phyloP scores from a whole-genome alignment of 2,329 filamentous ascomycete genomes.

The Colletotrichum cereale region DNA sequence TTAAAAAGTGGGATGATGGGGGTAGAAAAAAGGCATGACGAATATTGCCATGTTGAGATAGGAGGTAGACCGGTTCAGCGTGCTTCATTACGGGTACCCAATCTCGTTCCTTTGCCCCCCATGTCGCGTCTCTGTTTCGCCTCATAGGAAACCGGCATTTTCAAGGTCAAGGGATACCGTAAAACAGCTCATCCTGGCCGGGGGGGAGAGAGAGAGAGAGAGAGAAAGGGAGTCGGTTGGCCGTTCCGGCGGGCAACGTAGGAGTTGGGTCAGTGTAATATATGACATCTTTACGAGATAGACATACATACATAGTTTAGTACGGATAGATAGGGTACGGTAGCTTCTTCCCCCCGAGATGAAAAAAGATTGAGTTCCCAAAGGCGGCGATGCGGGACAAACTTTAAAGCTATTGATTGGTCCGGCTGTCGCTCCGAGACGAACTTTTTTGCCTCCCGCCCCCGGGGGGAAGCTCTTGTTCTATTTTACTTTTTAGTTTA shows the following conservation, averaged over 20 bases:
- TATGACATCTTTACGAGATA: too few species aligned
- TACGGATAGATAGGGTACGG: too few species aligned
- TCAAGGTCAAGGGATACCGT: background rate
- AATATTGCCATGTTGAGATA: background rate
- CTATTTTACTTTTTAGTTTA: too few species aligned
- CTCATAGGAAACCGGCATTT: constrained; percentile 1
- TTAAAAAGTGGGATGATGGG: constrained; percentile 9
- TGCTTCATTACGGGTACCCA: constrained; percentile 21
- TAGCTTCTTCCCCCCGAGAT: too few species aligned
- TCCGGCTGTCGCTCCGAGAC: background rate
- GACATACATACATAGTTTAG: too few species aligned
- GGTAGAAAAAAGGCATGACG: background rate
- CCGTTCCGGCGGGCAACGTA: background rate
- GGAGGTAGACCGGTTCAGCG: constrained; percentile 20
- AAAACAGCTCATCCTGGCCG: constrained; percentile 2
- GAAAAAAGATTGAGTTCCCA: background rate
- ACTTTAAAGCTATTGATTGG: background rate
- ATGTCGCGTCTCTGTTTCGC: constrained; percentile 22
- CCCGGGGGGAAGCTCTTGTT: background rate
- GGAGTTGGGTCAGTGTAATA: background rate
- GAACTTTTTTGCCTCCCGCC: background rate
- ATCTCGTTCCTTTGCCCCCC: constrained; percentile 7
- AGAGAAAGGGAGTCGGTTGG: background rate
- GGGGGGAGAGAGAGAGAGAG: too few species aligned
- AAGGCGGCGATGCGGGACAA: background rate